Evolutionary conservation across 352 stramenopile species (phyloP), one percentile per base, ranked within the genome.

Genomic region (Globisporangium camurandrum): DNA sequence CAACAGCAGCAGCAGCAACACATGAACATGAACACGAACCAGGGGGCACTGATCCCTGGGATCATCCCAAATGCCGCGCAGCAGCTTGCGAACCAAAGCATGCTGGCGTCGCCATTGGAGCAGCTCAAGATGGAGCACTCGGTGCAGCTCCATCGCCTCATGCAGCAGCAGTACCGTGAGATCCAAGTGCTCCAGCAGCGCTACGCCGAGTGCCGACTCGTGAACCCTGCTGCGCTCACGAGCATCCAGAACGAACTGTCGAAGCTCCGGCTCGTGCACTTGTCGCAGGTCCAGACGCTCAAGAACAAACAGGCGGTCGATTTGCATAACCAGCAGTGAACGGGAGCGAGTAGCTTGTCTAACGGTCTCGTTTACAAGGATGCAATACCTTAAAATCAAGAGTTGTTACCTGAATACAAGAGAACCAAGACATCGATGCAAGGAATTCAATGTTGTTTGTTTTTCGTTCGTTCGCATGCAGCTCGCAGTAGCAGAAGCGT

Each of bases 151-250:
- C 82, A 93, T 55, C 79, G 82, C 0, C 64, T 93, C 31, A 93
- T 93, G 79, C 82, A 93, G 54, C 75, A 93, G 44, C 82, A 93
- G 62, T 93, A 89, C 49, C 76, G 79, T 28, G 82, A 93, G 59
- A 93, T 93, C 43, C 82, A 93, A 37, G 75, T 88, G 8, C 54
- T 93, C 23, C 82, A 93, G 64, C 81, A 93, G 47, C 76, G 84
- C 27, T 88, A 93, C 61, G 82, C 79, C 17, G 82, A 93, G 44
- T 86, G 75, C 42, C 66, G 82, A 1, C 49, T 89, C 7, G 64
- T 76, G 34, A 85, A 93, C 49, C 79, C 82, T 1, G 66, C 74
- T 2, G 79, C 82, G n/a, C 57, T 93, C 24, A 69, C 79, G 17
- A 75, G 75, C 9, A 88, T 93, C 41, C 82, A 89, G 48, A 88